These are phyloP conservation scores for Nemania sp. DNA, from an alignment of 2,329 filamentous ascomycete genomes.

Conservation along the genomic window DNA sequence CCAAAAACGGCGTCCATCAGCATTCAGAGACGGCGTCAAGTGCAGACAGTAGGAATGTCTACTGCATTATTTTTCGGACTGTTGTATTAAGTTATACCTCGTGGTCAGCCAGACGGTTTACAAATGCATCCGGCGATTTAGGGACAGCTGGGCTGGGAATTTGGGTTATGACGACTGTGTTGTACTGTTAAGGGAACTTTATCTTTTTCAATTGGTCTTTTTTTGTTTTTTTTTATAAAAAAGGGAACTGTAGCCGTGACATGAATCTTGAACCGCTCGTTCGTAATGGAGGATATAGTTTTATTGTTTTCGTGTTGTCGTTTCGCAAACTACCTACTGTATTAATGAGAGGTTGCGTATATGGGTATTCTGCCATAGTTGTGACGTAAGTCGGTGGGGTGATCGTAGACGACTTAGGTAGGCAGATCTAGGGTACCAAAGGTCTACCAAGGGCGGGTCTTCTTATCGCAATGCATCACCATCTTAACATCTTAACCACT, in stretches of 20 bases:
- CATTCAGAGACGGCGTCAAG: conserved; percentile 43
- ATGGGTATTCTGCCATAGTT: background rate
- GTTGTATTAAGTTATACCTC: conserved; percentile 43
- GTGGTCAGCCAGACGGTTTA: conserved; percentile 27
- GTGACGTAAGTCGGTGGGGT: conserved; percentile 21
- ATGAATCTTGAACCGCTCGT: background rate
- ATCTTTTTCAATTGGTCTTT: no score
- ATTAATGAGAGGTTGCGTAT: background rate
- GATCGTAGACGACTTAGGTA: background rate
- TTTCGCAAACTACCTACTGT: no score
- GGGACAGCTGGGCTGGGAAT: conserved; percentile 31
- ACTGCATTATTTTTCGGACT: conserved; percentile 25
- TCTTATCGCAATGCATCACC: background rate
- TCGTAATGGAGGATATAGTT: background rate
- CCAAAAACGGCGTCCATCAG: conserved; percentile 39
- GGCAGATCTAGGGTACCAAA: no score
- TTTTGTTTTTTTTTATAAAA: conserved; percentile 8
- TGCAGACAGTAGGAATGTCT: conserved; percentile 36
- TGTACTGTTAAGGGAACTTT: conserved; percentile 32
- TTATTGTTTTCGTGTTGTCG: background rate
- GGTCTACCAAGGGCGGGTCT: no score
- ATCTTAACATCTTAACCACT: no score
- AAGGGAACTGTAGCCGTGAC: conserved; percentile 24
- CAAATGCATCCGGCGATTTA: conserved; percentile 35
- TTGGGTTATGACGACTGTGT: conserved; percentile 33